Percentiles rank a stretch among this genome's conserved stretches.
Evolutionary conservation across 2,329 filamentous ascomycete genomes (phyloP).

Genomic region (Fragosphaeria purpurea): DNA sequence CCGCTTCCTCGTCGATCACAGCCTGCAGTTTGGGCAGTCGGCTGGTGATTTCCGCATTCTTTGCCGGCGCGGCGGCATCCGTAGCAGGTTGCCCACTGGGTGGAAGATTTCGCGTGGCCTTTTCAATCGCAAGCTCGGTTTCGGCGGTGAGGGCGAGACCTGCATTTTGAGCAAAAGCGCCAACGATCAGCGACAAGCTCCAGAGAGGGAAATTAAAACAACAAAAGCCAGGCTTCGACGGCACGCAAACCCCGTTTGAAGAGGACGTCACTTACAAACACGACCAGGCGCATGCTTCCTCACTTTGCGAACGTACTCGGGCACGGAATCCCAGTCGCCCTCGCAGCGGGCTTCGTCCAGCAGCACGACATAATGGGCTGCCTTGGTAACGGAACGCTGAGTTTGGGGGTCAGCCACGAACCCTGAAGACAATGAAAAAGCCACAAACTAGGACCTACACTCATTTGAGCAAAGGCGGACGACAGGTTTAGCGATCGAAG

Average conservation of each 20-base stretch:
- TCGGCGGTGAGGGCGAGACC: slow-evolving; percentile 62
- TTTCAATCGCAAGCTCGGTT: slow-evolving; percentile 55
- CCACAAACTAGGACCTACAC: too few relatives aligned
- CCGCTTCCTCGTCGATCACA: slow-evolving; percentile 48
- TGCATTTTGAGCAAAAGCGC: slow-evolving; percentile 22
- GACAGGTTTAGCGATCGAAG: too few relatives aligned
- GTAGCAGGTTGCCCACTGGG: slow-evolving; percentile 27
- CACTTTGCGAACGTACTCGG: slow-evolving; percentile 84
- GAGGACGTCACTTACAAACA: slow-evolving; percentile 52
- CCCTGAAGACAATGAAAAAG: too few relatives aligned
- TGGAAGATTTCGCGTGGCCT: slow-evolving; percentile 37
- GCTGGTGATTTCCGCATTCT: slow-evolving; percentile 34
- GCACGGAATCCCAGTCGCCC: slow-evolving; percentile 75
- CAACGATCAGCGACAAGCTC: neutral
- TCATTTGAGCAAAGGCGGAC: too few relatives aligned
- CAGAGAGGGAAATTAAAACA: too few relatives aligned
- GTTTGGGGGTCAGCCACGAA: neutral
- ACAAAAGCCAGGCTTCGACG: too few relatives aligned
- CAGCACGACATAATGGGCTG: slow-evolving; percentile 66
- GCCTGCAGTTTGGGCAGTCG: slow-evolving; percentile 41
- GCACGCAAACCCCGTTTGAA: too few relatives aligned
- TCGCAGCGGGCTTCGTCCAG: slow-evolving; percentile 83
- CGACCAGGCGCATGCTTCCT: slow-evolving; percentile 84
- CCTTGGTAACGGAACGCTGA: slow-evolving; percentile 43
- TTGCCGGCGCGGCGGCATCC: slow-evolving; percentile 27